Conservation (phyloP, 768 basidiomycete species). For the Suillus brevipes region DNA sequence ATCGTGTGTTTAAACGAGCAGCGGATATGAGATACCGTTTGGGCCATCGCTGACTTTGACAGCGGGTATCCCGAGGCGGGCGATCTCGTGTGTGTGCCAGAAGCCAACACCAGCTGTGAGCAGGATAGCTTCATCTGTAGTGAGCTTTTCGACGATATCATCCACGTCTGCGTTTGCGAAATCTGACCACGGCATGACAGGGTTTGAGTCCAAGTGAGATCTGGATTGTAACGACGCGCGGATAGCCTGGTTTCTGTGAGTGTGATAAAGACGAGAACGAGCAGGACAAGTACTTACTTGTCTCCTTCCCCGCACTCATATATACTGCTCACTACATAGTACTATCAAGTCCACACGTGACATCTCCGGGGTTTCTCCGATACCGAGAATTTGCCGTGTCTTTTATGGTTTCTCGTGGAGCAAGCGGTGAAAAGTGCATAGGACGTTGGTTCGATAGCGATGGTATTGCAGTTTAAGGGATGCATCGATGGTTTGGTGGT, state of each 20-base stretch:
- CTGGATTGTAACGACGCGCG: background rate
- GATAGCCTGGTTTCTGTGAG: background rate
- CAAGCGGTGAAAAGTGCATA: background rate
- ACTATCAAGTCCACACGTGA: conserved; percentile 21
- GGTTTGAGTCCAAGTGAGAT: background rate
- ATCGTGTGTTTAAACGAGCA: background rate
- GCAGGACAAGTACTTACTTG: too few relatives aligned
- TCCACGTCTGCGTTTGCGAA: conserved; percentile 64
- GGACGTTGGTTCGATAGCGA: background rate
- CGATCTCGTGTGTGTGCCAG: conserved; percentile 73
- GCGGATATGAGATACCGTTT: conserved; percentile 50
- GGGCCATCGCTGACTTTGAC: conserved; percentile 83
- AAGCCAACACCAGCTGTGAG: conserved; percentile 75
- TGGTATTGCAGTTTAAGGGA: background rate
- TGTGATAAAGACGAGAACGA: conserved; percentile 12
- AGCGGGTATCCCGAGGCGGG: conserved; percentile 68
- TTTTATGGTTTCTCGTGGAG: background rate
- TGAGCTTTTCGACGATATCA: conserved; percentile 62
- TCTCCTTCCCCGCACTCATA: conserved; percentile 1
- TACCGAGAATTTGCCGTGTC: conserved; percentile 9
- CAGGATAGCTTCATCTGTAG: conserved; percentile 71
- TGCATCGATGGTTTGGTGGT: too few relatives aligned
- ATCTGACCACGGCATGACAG: conserved; percentile 62
- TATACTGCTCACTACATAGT: conserved; percentile 4
- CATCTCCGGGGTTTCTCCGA: conserved; percentile 3